A percentile compares a stretch with the other conserved stretches of the same genome.
phyloP scores from a whole-genome alignment of 2,329 filamentous ascomycete species.

The Aurifilum marmelostoma region DNA sequence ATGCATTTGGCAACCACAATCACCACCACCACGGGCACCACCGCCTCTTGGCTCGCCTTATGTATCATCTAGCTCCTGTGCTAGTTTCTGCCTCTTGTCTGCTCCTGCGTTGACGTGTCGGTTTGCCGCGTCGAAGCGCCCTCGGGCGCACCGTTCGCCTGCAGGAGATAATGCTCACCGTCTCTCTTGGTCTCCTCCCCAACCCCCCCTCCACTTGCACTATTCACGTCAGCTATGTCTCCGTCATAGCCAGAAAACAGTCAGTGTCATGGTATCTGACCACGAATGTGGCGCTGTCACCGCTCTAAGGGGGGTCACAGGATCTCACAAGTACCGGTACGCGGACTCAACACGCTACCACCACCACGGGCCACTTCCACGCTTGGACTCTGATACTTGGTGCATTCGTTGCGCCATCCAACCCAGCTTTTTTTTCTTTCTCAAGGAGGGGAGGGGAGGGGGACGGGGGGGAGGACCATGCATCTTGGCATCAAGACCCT shows the following conservation, averaged over 20 bases:
- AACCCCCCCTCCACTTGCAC: slow-evolving; percentile 14
- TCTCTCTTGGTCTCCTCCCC: slow-evolving; percentile 12
- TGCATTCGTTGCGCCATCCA: slow-evolving; percentile 15
- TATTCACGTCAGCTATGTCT: slow-evolving; percentile 21
- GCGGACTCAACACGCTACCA: not conserved
- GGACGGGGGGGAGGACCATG: slow-evolving; percentile 16
- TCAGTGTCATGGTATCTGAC: slow-evolving; percentile 25
- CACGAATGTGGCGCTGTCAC: slow-evolving; percentile 24
- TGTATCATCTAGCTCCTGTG: slow-evolving; percentile 12
- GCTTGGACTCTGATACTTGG: slow-evolving; percentile 14
- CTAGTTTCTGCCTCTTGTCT: slow-evolving; percentile 22
- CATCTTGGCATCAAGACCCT: slow-evolving; percentile 20
- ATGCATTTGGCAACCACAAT: slow-evolving; percentile 15
- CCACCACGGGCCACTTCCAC: slow-evolving; percentile 4
- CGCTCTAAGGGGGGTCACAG: slow-evolving; percentile 25
- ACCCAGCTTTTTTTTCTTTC: slow-evolving; percentile 7
- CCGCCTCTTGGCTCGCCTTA: slow-evolving; percentile 23
- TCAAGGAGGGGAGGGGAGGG: slow-evolving; percentile 3
- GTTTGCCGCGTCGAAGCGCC: slow-evolving; percentile 26
- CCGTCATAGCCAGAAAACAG: slow-evolving; percentile 18
- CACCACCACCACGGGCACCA: slow-evolving; percentile 17
- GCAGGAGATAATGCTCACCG: slow-evolving; percentile 27
- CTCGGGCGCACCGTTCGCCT: slow-evolving; percentile 20
- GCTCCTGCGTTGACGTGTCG: slow-evolving; percentile 27
- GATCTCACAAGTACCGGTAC: slow-evolving; percentile 21